These are phyloP conservation scores for Geotrichum aggregatum DNA, from an alignment of 1,139 yeast species.

Conservation along the genomic window DNA sequence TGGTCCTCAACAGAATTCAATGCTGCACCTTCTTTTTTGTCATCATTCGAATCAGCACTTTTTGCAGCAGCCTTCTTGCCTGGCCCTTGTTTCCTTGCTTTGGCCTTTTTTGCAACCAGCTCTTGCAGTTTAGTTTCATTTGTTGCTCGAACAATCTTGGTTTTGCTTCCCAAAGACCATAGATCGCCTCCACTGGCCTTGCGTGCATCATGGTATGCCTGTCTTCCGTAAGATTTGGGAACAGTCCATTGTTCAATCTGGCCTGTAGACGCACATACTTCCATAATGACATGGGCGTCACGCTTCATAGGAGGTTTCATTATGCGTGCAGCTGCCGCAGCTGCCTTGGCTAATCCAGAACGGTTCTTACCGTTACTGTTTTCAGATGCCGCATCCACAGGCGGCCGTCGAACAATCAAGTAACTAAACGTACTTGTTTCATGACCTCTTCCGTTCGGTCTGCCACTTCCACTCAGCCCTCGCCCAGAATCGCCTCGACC, in stretches of 20 bases:
- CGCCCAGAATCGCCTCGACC: conserved; percentile 42
- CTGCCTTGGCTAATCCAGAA: conserved; percentile 39
- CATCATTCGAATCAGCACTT: conserved; percentile 3
- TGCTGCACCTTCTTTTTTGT: conserved; percentile 19
- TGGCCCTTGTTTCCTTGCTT: conserved; percentile 19
- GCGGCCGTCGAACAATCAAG: conserved; percentile 62
- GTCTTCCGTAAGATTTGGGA: conserved; percentile 72
- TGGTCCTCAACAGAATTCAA: conserved; percentile 11
- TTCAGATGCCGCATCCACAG: neutral
- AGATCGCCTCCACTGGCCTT: conserved; percentile 80
- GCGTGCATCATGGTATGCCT: conserved; percentile 83
- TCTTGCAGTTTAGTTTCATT: conserved; percentile 11
- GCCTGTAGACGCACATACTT: conserved; percentile 71
- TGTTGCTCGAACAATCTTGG: conserved; percentile 36
- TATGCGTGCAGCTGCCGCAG: conserved; percentile 49
- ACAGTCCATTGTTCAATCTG: conserved; percentile 81
- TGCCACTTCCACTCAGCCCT: conserved; percentile 58
- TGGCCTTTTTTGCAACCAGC: conserved; percentile 21
- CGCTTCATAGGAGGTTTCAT: conserved; percentile 68
- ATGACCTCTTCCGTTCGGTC: conserved; percentile 66
- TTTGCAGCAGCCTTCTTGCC: conserved; percentile 22
- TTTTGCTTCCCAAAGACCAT: conserved; percentile 81
- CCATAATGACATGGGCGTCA: conserved; percentile 77
- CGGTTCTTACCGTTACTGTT: conserved; percentile 31
- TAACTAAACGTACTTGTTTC: conserved; percentile 78